Evolutionary conservation across 352 stramenopile species (phyloP), one percentile per base, ranked within the genome.

Genomic region (Halophytophthora polymorphica): DNA sequence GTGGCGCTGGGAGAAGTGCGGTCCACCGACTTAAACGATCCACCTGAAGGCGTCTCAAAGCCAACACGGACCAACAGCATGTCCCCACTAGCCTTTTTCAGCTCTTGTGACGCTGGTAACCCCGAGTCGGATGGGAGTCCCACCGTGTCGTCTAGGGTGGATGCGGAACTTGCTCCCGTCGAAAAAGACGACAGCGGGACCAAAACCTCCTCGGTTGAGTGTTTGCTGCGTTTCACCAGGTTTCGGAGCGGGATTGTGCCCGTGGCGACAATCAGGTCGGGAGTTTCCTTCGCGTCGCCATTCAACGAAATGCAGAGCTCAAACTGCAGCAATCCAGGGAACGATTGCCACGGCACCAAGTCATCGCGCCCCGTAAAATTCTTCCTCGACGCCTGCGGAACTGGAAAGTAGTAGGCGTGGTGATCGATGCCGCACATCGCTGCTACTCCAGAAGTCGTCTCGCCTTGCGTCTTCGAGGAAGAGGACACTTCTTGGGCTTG

Each of bases 351-450:
- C 10, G 81, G 73, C 15, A 83, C 83, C 17, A 94, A 61, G 63
- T 91, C 78, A 31, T 87, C 70, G 35, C 79, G 78, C 3, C 82
- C 78, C 14, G 80, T 81, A 45, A 87, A 90, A 53, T 85, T 90
- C 58, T 88, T 89, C 13, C 80, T 73, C 39, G 65, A 76, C 6
- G 81, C 76, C 62, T 92, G 83, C 6, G 81, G 81, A 14, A 94
- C 66, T 15, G 81, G 83, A 45, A 91, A 94, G 36, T 85, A 91
- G 49, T 77, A 87, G n/a, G 83, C 78, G 40, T 94, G 79, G 34
- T 91, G 80, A 61, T 94, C 83, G 14, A 93, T 59, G 15, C 81
- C 83, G 40, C 71, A 88, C 5, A 23, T 50, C 3, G 35, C 35
- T 34, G 44, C 45, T 44, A 19, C 46, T 22, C n/a, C 15, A 29